These are phyloP conservation scores for Irpex sp. DNA, from an alignment of 1,284 basidiomycete genomes.

Conservation along the genomic window DNA sequence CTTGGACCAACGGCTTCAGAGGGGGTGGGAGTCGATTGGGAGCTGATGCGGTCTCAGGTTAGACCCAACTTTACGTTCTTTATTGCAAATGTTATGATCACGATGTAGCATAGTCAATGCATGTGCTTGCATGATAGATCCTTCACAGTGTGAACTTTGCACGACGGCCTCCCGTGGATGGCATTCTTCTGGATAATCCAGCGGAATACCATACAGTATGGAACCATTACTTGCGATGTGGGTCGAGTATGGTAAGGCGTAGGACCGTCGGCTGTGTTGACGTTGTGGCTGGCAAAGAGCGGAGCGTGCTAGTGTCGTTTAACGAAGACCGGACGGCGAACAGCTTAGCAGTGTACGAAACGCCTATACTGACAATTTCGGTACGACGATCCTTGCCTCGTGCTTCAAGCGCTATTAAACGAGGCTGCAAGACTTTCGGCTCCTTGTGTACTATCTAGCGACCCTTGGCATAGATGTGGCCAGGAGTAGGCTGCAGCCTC, in stretches of 20 bases:
- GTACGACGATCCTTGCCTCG: neutral
- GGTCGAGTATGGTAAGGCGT: neutral
- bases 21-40: slow-evolving; percentile 76
- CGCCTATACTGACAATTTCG: neutral
- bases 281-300: neutral
- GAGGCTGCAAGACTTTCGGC: too few species aligned
- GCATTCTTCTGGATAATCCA: neutral
- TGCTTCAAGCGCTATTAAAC: neutral
- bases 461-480: too few species aligned
- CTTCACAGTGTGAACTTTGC: neutral
- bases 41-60: slow-evolving; percentile 55
- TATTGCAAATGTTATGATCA: neutral
- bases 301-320: neutral
- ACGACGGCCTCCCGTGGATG: neutral
- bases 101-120: neutral
- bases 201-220: neutral
- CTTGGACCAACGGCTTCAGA: slow-evolving; percentile 81
- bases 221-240: neutral
- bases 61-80: neutral
- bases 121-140: neutral
- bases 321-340: neutral
- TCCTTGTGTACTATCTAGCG: too few species aligned
- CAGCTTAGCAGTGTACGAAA: neutral
- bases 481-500: too few species aligned
- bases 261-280: neutral